Evolutionary conservation across 2,329 filamentous ascomycete species (phyloP), one percentile per base, ranked within the genome.

Genomic region (Hypoxylon rubiginosum): DNA sequence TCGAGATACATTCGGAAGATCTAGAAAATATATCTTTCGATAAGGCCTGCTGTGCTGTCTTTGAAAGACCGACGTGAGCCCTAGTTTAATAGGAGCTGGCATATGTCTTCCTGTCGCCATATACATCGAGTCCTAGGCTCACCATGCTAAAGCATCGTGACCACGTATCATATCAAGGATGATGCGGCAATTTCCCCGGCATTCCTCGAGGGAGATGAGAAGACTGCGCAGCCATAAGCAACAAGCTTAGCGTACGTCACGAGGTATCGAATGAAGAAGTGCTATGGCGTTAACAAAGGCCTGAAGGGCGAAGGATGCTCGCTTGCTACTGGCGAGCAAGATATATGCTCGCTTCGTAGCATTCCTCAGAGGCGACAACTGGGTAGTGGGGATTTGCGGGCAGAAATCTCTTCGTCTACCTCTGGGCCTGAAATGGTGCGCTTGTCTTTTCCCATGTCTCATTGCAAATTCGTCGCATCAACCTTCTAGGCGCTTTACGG

Each of bases 401-500:
- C 8, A 9, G 32, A 9, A 2, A 34, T 4, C 13, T 7, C 10
- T n/a, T 24, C 10, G 13, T 21, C 58, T 69, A 74, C 41, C 74
- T 71, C 26, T 74, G 72, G 1, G 76, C 72, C 34, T 78, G 75
- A 36, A 78, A 78, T 2, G 76, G 76, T 13, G 75, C 74, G 53
- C 69, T 75, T 57, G 82, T 80, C 64, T 76, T 76, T 64, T 80
- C 78, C 81, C 81, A 83, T 0, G 79, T 80, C 67, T 78, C 78
- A 28, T 81, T 76, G 59, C 82, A 83, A 62, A 90, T 87, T 57
- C 85, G 82, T 66, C 88, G 85, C 91, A 93, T 93, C 24, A 91
- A 77, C 49, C 85, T 82, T 58, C 89, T 85, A 1, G 91, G 91
- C 15, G 91, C 91, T 76, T 90, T 86, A 50, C 91, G 85, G 4